These are phyloP conservation scores for Petunia axillaris DNA, from an alignment of 257 asterid genomes.

Conservation along the genomic window DNA sequence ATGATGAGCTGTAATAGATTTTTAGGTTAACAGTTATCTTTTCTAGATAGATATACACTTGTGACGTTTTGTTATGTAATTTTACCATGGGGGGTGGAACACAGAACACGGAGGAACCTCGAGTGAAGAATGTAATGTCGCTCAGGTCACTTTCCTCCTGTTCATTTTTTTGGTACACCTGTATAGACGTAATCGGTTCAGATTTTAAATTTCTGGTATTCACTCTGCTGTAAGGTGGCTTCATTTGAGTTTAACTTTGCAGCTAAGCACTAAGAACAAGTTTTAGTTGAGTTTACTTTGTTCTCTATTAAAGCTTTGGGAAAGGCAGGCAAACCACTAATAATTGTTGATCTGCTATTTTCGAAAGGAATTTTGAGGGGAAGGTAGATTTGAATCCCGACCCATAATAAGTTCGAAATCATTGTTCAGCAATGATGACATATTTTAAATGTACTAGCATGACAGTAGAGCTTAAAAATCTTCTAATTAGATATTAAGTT, in stretches of 20 bases:
- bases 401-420: too few relatives aligned
- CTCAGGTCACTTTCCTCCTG: neutral
- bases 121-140: neutral
- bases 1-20: constrained; percentile 62
- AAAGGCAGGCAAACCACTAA: neutral
- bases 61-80: neutral
- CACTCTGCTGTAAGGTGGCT: too few relatives aligned
- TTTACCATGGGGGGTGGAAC: constrained; percentile 6
- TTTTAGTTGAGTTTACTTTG: neutral
- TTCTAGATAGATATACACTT: neutral
- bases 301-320: neutral
- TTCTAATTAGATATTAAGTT: too few relatives aligned
- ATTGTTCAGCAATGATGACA: too few relatives aligned
- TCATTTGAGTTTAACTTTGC: neutral
- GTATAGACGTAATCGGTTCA: neutral
- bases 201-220: neutral
- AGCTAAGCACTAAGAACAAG: neutral
- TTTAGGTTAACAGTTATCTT: neutral
- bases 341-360: too few relatives aligned
- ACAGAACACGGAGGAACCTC: neutral
- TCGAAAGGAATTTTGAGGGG: neutral
- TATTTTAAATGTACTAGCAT: too few relatives aligned
- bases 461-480: too few relatives aligned
- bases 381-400: too few relatives aligned
- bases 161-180: constrained; percentile 24